Evolutionary conservation across 495 filamentous ascomycete species (phyloP).

Genomic region (Xylaria palmicola): DNA sequence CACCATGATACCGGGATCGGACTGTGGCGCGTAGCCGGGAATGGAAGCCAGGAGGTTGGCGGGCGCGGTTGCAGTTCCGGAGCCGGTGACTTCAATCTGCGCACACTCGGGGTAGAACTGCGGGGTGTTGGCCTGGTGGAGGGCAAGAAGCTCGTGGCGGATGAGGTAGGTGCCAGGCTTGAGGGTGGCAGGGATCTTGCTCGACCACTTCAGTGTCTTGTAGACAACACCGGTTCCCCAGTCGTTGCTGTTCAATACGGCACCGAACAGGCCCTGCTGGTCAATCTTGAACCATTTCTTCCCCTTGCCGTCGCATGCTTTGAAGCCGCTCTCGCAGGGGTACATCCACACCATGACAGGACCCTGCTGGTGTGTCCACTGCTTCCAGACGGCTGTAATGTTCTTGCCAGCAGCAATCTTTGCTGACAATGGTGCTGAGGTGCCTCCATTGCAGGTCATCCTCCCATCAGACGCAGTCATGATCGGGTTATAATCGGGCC

Average conservation of each 20-base stretch:
- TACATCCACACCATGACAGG: constrained; percentile 58
- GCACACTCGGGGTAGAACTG: constrained; percentile 64
- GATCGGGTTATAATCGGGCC: constrained; percentile 55
- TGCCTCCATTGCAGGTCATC: constrained; percentile 59
- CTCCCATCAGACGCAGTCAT: constrained; percentile 37
- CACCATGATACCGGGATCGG: constrained; percentile 52
- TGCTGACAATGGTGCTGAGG: constrained; percentile 42
- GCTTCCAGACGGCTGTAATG: constrained; percentile 51
- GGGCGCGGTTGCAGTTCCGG: constrained; percentile 42
- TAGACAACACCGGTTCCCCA: constrained; percentile 52
- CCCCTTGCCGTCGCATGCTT: constrained; percentile 44
- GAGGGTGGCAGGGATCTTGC: constrained; percentile 50
- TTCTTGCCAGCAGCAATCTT: constrained; percentile 45
- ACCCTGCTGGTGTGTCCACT: constrained; percentile 59
- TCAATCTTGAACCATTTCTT: constrained; percentile 62
- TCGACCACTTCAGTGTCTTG: constrained; percentile 51
- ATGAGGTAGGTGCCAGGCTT: constrained; percentile 58
- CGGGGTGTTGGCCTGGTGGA: constrained; percentile 59
- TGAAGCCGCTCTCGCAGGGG: constrained; percentile 48
- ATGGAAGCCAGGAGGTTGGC: constrained; percentile 45
- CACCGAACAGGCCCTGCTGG: constrained; percentile 48
- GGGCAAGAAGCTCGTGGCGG: constrained; percentile 58
- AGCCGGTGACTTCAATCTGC: constrained; percentile 52
- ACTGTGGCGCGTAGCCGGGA: constrained; percentile 51
- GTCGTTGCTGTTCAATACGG: constrained; percentile 42